phyloP scores from a whole-genome alignment of 352 stramenopile genomes.

The Peronospora destructor region DNA sequence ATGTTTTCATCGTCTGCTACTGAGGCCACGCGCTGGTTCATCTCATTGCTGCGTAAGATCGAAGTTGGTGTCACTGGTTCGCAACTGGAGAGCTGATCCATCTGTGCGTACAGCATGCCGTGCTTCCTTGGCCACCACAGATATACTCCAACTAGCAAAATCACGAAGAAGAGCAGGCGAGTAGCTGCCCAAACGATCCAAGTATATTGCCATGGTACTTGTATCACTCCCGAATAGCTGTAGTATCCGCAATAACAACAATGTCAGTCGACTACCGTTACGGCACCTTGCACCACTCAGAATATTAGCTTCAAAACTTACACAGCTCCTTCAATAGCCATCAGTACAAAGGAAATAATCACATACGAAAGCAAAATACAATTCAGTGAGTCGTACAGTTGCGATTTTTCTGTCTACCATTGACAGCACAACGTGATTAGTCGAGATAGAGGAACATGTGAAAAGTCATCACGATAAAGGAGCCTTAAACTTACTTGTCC shows the following conservation, averaged over 20 bases:
- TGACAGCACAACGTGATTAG: background rate
- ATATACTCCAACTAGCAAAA: conserved; percentile 59
- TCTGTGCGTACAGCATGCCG: conserved; percentile 60
- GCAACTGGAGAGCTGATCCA: conserved; percentile 73
- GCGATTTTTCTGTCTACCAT: conserved; percentile 56
- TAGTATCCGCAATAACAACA: conserved; percentile 3
- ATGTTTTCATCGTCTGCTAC: conserved; percentile 40
- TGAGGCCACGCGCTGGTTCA: conserved; percentile 51
- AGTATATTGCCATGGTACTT: conserved; percentile 59
- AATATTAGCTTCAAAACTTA: conserved; percentile 30
- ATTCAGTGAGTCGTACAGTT: conserved; percentile 64
- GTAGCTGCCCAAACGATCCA: conserved; percentile 79
- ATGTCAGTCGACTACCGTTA: background rate
- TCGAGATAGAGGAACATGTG: background rate
- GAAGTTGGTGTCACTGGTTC: conserved; percentile 48
- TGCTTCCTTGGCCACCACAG: conserved; percentile 70
- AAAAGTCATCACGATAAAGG: background rate
- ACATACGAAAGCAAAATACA: conserved; percentile 58
- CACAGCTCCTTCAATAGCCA: conserved; percentile 66
- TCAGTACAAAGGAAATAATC: conserved; percentile 64
- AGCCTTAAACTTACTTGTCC: conserved; percentile 46
- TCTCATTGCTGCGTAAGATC: conserved; percentile 41
- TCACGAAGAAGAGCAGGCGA: conserved; percentile 58
- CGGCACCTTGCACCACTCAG: background rate
- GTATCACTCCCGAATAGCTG: conserved; percentile 66